phyloP scores from a whole-genome alignment of 805 yeast genomes.

The Saccharomycopsis sp. region DNA sequence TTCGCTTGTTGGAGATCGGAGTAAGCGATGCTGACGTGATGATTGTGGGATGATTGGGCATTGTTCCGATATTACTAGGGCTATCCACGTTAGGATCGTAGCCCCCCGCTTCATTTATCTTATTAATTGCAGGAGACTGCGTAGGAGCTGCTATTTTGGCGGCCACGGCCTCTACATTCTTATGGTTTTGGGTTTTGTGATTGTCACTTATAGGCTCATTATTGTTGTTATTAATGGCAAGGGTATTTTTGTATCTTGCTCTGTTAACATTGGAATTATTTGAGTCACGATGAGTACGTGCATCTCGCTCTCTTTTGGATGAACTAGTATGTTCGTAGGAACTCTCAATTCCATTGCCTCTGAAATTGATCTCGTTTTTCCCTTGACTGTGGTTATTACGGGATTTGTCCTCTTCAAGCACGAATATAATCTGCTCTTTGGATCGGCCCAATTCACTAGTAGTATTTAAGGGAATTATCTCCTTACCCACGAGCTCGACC shows the following conservation, averaged over 20 bases:
- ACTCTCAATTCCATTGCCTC: neutral
- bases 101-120: neutral
- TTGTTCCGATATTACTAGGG: neutral
- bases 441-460: neutral
- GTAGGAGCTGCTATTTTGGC: neutral
- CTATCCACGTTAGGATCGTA: neutral
- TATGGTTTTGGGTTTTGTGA: too few relatives aligned
- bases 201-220: too few relatives aligned
- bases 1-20: neutral
- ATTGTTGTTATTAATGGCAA: neutral
- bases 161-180: too few relatives aligned
- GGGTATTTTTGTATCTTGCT: neutral
- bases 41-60: neutral
- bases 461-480: conserved; percentile 12
- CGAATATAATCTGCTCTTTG: neutral
- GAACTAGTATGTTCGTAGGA: neutral
- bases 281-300: neutral
- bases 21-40: neutral
- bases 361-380: neutral
- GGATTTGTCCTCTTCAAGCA: neutral
- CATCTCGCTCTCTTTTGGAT: neutral
- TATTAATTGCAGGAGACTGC: neutral
- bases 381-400: neutral
- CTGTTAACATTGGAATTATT: neutral
- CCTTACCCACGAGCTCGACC: conserved; percentile 42